Evolutionary conservation across 73 alveolate species (phyloP), one percentile per base, ranked within the genome.

Genomic region (Tetrahymena thermophila): DNA sequence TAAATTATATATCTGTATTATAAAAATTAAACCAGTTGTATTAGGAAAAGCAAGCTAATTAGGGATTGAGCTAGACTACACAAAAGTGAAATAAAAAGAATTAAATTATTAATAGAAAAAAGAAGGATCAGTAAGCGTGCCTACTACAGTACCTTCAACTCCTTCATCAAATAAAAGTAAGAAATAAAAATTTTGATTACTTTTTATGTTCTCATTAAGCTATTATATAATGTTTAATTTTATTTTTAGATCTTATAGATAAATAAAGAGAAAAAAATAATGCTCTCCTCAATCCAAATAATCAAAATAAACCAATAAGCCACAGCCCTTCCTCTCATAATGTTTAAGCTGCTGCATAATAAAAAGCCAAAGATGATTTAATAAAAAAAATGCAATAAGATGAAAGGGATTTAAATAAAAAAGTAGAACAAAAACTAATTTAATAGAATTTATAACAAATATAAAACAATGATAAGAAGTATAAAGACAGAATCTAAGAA

Each of bases 1-100:
- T 40, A 40, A 43, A 43, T 44, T 35, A 25, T 85, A 44, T 40
- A 85, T 93, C 34, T 85, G 55, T 94, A 85, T 34, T 94, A 8
- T 11, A 17, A 89, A 94, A 94, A 56, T 94, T 93, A 38, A 44
- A 40, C 44, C 44, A 85, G 84, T 84, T 43, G 94, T 43, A 31
- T n/a, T 13, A 89, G 85, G 50, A 35, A 14, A 43, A 58, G 28
- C 95, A 34, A 23, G 84, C 85, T 21, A 95, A 94, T 5, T 94
- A 55, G 28, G 85, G 42, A 85, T 37, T 28, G 56, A 43, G 35
- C 13, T 43, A 35, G 71, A 85, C 38, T 85, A 85, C 13, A 85
- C 40, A 71, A 84, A 94, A 56, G 94, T 58, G 94, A 94, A 71
- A 42, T 35, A 94, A 34, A 83, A 83, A 94, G 93, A 35, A 93